phyloP scores from a whole-genome alignment of 2,329 filamentous ascomycete genomes.

The Diaporthe sp. region DNA sequence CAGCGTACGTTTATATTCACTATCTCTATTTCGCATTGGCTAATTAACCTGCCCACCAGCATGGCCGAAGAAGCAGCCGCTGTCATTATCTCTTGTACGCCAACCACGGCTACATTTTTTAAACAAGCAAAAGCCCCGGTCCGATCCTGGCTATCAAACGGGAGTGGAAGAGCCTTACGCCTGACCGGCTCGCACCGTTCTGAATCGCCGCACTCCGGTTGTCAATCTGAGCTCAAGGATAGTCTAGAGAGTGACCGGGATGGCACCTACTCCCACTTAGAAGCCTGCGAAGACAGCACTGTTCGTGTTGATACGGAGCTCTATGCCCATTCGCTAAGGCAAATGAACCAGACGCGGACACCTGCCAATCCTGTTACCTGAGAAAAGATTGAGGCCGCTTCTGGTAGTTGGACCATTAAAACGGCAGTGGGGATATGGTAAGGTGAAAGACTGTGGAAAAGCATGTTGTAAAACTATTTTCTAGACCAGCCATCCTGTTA shows the following conservation, averaged over 20 bases:
- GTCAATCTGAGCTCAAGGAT: neutral
- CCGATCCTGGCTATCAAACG: neutral
- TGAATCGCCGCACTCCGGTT: neutral
- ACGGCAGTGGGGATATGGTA: no score
- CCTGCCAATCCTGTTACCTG: neutral
- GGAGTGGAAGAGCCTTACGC: neutral
- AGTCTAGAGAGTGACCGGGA: neutral
- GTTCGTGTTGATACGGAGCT: neutral
- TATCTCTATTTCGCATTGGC: neutral
- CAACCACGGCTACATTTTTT: neutral
- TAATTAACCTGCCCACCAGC: neutral
- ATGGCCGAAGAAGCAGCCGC: neutral
- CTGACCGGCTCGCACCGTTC: neutral
- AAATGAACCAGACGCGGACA: neutral
- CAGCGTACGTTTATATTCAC: neutral
- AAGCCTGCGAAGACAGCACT: neutral
- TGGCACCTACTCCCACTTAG: neutral
- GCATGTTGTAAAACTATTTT: no score
- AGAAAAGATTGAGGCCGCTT: constrained; percentile 33
- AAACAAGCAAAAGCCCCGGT: neutral
- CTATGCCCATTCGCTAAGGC: neutral
- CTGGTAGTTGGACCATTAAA: no score
- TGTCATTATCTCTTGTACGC: neutral
- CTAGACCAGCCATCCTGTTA: no score
- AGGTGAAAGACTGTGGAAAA: no score